A percentile compares a stretch with the other conserved stretches of the same genome.
Evolutionary conservation across 73 alveolate species (phyloP).

Genomic region (Paramecium sexaurelia): DNA sequence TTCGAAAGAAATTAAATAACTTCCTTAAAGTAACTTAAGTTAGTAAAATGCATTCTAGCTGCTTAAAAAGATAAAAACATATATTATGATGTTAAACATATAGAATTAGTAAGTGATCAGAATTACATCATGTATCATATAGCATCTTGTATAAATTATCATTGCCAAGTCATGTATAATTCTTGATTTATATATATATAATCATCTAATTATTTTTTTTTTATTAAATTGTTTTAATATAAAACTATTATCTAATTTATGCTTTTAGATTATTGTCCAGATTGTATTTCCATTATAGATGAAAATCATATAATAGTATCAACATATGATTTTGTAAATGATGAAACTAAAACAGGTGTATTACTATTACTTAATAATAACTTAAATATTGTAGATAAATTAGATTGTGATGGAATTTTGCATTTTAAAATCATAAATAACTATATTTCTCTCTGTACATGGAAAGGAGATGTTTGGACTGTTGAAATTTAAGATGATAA

Average conservation of each 20-base stretch:
- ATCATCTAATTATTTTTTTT: not conserved
- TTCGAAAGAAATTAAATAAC: not conserved
- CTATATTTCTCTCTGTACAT: not conserved
- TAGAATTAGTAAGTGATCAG: not conserved
- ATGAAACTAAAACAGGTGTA: not conserved
- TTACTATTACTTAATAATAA: not conserved
- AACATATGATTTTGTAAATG: constrained; percentile 30
- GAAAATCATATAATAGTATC: not conserved
- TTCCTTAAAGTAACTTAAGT: not conserved
- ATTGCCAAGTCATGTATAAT: not conserved
- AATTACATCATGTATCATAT: not conserved
- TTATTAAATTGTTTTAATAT: too few species aligned
- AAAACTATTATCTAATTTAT: too few species aligned
- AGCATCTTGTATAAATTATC: not conserved
- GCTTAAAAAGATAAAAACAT: constrained; percentile 14
- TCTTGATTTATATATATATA: not conserved
- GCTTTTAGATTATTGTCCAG: not conserved
- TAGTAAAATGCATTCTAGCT: not conserved
- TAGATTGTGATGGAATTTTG: not conserved
- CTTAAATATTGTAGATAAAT: not conserved
- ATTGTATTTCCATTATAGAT: not conserved
- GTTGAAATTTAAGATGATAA: not conserved
- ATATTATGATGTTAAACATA: not conserved
- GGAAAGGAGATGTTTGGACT: constrained; percentile 12
- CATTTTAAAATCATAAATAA: not conserved